Conservation (phyloP, 2,329 filamentous ascomycete species). For the Colletotrichum endophyticum region DNA sequence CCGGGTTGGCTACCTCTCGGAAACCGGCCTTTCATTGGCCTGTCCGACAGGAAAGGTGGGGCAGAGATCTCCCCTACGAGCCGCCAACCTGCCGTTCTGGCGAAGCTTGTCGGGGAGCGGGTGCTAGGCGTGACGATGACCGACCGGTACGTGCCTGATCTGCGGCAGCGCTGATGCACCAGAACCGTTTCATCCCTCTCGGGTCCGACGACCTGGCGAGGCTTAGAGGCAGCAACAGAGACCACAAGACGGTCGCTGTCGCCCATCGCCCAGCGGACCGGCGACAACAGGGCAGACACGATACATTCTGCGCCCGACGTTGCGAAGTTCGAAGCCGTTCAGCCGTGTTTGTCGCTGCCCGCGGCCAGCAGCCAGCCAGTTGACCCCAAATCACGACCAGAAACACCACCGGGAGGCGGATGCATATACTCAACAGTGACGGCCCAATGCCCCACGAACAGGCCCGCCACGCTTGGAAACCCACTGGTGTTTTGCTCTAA, state of each 20-base stretch:
- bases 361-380: background rate
- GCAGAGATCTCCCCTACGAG: background rate
- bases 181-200: constrained; percentile 17
- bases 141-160: constrained; percentile 1
- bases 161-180: constrained; percentile 20
- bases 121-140: background rate
- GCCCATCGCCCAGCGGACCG: background rate
- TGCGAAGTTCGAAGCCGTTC: background rate
- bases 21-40: background rate
- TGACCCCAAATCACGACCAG: background rate
- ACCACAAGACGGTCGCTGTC: background rate
- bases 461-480: background rate
- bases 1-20: background rate
- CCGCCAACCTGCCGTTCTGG: background rate
- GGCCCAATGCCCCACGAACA: background rate
- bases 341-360: background rate
- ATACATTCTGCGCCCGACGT: background rate
- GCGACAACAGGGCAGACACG: background rate
- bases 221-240: background rate
- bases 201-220: constrained; percentile 4
- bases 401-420: background rate
- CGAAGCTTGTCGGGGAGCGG: background rate
- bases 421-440: background rate
- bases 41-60: background rate
- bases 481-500: background rate